phyloP scores from a whole-genome alignment of 768 basidiomycete species.

The Calocybe cyanea region DNA sequence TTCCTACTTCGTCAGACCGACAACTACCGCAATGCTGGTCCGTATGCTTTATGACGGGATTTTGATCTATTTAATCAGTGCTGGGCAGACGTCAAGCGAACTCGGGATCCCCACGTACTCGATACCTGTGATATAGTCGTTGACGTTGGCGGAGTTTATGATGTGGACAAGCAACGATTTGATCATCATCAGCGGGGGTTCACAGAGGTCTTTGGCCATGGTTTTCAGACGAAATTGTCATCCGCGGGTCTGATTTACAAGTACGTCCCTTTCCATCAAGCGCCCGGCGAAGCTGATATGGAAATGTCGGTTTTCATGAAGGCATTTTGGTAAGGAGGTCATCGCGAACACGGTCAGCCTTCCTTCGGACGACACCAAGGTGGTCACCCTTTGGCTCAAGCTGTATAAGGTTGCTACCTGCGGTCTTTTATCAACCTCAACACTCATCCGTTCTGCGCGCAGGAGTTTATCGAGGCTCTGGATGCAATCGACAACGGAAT shows the following conservation, averaged over 20 bases:
- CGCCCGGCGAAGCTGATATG: background rate
- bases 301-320: slow-evolving; percentile 23
- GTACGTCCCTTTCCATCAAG: slow-evolving; percentile 37
- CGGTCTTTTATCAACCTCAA: background rate
- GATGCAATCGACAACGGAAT: slow-evolving; percentile 97
- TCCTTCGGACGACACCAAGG: slow-evolving; percentile 52
- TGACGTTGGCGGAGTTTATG: slow-evolving; percentile 93
- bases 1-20: slow-evolving; percentile 80
- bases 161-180: slow-evolving; percentile 71
- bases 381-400: slow-evolving; percentile 80
- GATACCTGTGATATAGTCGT: slow-evolving; percentile 91
- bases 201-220: slow-evolving; percentile 82
- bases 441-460: slow-evolving; percentile 3
- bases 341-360: slow-evolving; percentile 60
- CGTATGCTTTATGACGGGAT: slow-evolving; percentile 8
- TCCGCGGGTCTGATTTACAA: slow-evolving; percentile 96
- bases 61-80: background rate
- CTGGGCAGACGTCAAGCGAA: slow-evolving; percentile 58
- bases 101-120: slow-evolving; percentile 66
- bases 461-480: slow-evolving; percentile 93
- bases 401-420: slow-evolving; percentile 64
- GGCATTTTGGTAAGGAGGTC: slow-evolving; percentile 88
- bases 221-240: slow-evolving; percentile 84
- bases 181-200: slow-evolving; percentile 98
- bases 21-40: slow-evolving; percentile 73